These are phyloP conservation scores for Boletus pseudopeckii DNA, from an alignment of 768 basidiomycete genomes.

Conservation along the genomic window DNA sequence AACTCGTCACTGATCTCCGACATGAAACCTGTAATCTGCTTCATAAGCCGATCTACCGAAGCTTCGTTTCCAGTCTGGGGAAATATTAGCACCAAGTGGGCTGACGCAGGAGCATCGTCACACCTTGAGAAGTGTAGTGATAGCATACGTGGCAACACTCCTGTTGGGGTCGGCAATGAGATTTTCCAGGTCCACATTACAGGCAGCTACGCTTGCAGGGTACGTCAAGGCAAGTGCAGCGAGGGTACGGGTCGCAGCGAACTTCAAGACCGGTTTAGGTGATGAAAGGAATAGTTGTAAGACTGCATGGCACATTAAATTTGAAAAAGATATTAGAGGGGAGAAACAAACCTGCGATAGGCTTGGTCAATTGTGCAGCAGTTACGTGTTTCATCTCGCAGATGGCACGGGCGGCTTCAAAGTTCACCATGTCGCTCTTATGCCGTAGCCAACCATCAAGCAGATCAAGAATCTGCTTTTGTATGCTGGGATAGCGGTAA, in stretches of 20 bases:
- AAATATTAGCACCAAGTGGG: constrained; percentile 4
- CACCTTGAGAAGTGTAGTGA: constrained; percentile 96
- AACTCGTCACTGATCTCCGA: constrained; percentile 99
- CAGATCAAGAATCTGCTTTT: constrained; percentile 89
- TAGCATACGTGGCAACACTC: constrained; percentile 96
- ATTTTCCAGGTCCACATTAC: constrained; percentile 96
- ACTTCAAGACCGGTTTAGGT: constrained; percentile 92
- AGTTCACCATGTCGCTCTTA: constrained; percentile 99
- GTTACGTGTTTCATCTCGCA: constrained; percentile 92
- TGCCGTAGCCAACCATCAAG: constrained; percentile 94
- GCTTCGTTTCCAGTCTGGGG: constrained; percentile 95
- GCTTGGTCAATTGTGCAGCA: constrained; percentile 72
- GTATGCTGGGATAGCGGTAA: constrained; percentile 51
- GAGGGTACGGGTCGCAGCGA: constrained; percentile 94
- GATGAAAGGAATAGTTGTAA: constrained; percentile 95
- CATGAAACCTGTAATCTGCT: constrained; percentile 99
- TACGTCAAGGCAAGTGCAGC: constrained; percentile 85
- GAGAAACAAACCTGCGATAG: constrained; percentile 72
- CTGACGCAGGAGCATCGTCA: background rate
- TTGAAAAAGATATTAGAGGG: background rate
- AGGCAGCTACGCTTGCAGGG: constrained; percentile 81
- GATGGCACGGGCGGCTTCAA: constrained; percentile 95
- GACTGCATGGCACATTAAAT: constrained; percentile 51
- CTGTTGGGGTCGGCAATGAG: constrained; percentile 94
- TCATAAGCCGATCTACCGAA: constrained; percentile 97